Base-by-base conservation (phyloP, 805 yeast species). In the Ogataea haglerorum region DNA sequence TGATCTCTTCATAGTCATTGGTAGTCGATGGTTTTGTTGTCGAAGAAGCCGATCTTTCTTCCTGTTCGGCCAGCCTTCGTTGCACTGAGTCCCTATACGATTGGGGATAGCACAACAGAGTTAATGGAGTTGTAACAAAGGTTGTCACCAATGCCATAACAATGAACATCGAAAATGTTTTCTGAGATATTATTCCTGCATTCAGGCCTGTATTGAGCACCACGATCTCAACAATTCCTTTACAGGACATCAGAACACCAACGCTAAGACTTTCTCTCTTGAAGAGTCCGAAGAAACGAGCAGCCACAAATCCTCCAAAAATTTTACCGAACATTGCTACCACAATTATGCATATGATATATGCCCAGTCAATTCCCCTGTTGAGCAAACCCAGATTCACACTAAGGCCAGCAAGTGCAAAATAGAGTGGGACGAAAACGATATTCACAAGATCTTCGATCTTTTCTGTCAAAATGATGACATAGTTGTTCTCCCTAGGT, bases 201-300 rank as follows among this genome's bases (percentile, higher is more conserved):
- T 75, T 78, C 40, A 84, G 68, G 35, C 95, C 95, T 17, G 82
- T 78, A 30, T 76, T 79, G 48, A 85, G 67, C 15, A 85, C 93
- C 30, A 85, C 90, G 57, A 85, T 81, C 61, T 85, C 95, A 17
- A 85, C 93, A 48, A 85, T 83, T 61, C 95, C 95, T 61, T 85
- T 85, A 70, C 95, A 85, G 6, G 91, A 83, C 93, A 85, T 85
- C 51, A 85, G 68, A 17, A 83, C 74, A 38, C 95, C 95, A 27
- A 84, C 91, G 2, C 90, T 70, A 25, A 80, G 58, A 2, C 88
- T 75, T 58, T 85, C 93, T 57, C 90, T 73, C 84, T 85, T 80
- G 35, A 70, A 69, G 35, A 85, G 62, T 1, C 84, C 85, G 57
- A 72, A 73, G 29, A 76, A 43, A 48, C 72, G 78, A 2, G 90